Conservation (phyloP, 768 basidiomycete genomes). For the Pulveroboletus sp. region DNA sequence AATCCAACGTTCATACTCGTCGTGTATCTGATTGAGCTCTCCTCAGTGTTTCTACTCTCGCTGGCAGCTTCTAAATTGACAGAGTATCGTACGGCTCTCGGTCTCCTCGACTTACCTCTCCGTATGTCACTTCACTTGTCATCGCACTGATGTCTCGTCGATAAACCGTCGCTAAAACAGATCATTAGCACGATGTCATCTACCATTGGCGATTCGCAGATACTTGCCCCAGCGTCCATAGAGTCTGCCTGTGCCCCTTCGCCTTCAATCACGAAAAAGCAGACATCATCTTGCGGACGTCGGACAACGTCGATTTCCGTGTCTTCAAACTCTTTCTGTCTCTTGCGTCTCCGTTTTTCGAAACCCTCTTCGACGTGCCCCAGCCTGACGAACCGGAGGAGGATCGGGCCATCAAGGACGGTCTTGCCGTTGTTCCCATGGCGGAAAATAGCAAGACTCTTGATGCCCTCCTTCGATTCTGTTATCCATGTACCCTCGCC, state of each 20-base stretch:
- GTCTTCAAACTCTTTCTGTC: constrained; percentile 9
- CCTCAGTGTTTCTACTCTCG: too few relatives aligned
- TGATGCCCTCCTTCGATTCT: constrained; percentile 4
- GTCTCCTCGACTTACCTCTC: too few relatives aligned
- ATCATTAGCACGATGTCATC: too few relatives aligned
- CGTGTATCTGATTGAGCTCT: too few relatives aligned
- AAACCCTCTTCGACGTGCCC: constrained; percentile 30
- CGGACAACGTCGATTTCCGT: constrained; percentile 28
- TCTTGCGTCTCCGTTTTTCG: constrained; percentile 26
- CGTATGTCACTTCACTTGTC: too few relatives aligned
- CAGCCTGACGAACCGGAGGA: constrained; percentile 13
- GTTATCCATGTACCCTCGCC: constrained; percentile 13
- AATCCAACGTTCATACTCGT: too few relatives aligned
- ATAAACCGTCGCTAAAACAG: too few relatives aligned
- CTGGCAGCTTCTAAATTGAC: too few relatives aligned
- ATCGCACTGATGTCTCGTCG: too few relatives aligned
- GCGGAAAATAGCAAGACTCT: constrained; percentile 10
- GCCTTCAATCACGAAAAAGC: constrained; percentile 22
- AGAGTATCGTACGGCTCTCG: too few relatives aligned
- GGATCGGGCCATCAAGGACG: constrained; percentile 9
- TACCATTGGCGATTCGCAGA: too few relatives aligned
- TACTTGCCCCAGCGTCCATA: too few relatives aligned
- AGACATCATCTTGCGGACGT: constrained; percentile 27
- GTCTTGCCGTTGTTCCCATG: constrained; percentile 19
- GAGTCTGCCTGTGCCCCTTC: constrained; percentile 6